phyloP scores from a whole-genome alignment of 208 protist genomes.

The Wallacemonas rigidus region DNA sequence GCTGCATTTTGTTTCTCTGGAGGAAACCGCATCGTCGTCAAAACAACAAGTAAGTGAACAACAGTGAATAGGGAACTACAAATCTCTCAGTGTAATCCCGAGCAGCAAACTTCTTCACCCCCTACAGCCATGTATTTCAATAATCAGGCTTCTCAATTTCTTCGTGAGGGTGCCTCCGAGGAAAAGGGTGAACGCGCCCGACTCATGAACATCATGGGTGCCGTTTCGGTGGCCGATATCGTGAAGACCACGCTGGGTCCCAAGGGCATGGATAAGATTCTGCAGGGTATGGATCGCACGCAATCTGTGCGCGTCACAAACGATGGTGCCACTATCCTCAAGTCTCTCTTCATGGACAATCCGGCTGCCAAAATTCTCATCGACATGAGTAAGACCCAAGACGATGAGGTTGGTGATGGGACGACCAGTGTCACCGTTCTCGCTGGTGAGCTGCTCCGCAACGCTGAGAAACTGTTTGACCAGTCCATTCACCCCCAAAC shows the following conservation, averaged over 20 bases:
- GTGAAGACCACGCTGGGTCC: conserved; percentile 99
- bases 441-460: conserved; percentile 98
- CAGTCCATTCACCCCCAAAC: conserved; percentile 99
- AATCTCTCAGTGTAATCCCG: too few relatives aligned
- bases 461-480: conserved; percentile 97
- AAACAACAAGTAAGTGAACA: not conserved
- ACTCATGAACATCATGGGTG: conserved; percentile 93
- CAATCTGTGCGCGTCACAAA: conserved; percentile 98
- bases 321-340: conserved; percentile 99
- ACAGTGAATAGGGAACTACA: too few relatives aligned
- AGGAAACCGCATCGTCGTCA: not conserved
- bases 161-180: conserved; percentile 87
- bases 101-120: too few relatives aligned
- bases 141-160: conserved; percentile 80
- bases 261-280: conserved; percentile 99
- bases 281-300: conserved; percentile 81
- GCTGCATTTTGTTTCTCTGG: too few relatives aligned
- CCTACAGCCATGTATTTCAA: conserved; percentile 62
- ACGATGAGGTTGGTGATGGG: conserved; percentile 99
- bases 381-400: conserved; percentile 99
- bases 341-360: conserved; percentile 98
- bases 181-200: conserved; percentile 93
- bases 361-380: conserved; percentile 99
- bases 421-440: conserved; percentile 99
- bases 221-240: conserved; percentile 95